phyloP scores from a whole-genome alignment of 2,329 filamentous ascomycete genomes.

The Escovopsis sp. region DNA sequence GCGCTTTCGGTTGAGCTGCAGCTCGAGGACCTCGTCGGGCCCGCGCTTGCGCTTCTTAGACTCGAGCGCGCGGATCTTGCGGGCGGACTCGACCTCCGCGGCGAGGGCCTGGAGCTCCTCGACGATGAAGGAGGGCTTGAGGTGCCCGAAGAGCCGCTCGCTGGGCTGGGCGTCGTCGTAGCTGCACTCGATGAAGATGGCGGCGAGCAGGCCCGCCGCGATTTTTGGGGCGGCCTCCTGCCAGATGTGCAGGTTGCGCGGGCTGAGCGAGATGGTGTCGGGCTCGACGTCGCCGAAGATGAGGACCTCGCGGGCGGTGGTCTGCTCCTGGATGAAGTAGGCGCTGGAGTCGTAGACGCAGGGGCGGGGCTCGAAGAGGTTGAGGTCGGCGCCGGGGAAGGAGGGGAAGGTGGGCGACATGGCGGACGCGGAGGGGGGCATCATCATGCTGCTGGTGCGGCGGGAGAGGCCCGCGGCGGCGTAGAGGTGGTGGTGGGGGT shows the following conservation, averaged over 20 bases:
- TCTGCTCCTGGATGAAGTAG: constrained; percentile 74
- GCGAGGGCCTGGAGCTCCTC: constrained; percentile 64
- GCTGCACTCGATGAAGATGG: constrained; percentile 91
- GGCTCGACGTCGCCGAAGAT: constrained; percentile 95
- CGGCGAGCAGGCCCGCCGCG: constrained; percentile 51
- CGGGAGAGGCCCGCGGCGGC: constrained; percentile 4
- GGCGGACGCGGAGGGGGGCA: constrained; percentile 16
- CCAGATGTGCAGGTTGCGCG: constrained; percentile 75
- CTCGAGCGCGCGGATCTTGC: constrained; percentile 18
- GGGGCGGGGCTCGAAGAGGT: constrained; percentile 26
- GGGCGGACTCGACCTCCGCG: constrained; percentile 45
- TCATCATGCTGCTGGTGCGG: constrained; percentile 12
- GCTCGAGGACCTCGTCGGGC: constrained; percentile 8
- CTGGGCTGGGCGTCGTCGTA: constrained; percentile 71
- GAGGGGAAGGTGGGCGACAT: constrained; percentile 10
- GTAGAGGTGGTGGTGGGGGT: constrained; percentile 10
- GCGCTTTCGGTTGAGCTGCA: constrained; percentile 9
- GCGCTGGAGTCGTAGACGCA: constrained; percentile 81
- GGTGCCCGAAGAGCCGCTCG: constrained; percentile 70
- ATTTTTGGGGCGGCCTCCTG: constrained; percentile 78
- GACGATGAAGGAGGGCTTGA: constrained; percentile 70
- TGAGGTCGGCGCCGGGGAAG: constrained; percentile 12
- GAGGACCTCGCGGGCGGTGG: constrained; percentile 60
- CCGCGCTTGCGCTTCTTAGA: constrained; percentile 51
- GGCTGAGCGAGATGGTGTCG: constrained; percentile 66